Evolutionary conservation across 345 rosid genomes (phyloP).

Genomic region (Mallotus nudiflorus): DNA sequence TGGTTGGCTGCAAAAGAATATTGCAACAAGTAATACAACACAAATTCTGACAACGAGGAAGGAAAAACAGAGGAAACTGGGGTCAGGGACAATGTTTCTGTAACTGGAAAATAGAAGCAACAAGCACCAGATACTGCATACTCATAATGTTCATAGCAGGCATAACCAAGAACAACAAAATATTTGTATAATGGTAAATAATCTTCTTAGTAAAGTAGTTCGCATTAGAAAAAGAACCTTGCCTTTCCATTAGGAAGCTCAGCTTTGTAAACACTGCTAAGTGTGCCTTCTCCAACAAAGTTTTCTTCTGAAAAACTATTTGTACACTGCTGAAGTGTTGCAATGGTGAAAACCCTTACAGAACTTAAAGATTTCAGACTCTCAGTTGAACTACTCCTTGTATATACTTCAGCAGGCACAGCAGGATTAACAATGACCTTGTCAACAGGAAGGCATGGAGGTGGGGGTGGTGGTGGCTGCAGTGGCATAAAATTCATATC

Average conservation of each 20-base stretch:
- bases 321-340: slow-evolving; percentile 85
- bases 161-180: background rate
- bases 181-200: background rate
- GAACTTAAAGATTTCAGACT: slow-evolving; percentile 38
- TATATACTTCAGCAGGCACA: slow-evolving; percentile 25
- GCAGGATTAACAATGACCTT: slow-evolving; percentile 43
- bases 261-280: slow-evolving; percentile 74
- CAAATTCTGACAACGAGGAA: background rate
- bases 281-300: slow-evolving; percentile 73
- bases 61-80: background rate
- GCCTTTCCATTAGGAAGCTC: slow-evolving; percentile 85
- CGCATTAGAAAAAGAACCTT: slow-evolving; percentile 11
- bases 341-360: slow-evolving; percentile 54
- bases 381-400: slow-evolving; percentile 30
- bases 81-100: background rate
- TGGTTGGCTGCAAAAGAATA: background rate
- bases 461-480: slow-evolving; percentile 52
- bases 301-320: slow-evolving; percentile 71
- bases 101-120: background rate
- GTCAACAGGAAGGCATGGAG: slow-evolving; percentile 32
- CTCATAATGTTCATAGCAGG: background rate
- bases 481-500: slow-evolving; percentile 28
- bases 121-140: background rate
- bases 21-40: background rate
- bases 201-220: background rate